Conservation (phyloP, 441 rosid genomes). For the Gossypium aridum region DNA sequence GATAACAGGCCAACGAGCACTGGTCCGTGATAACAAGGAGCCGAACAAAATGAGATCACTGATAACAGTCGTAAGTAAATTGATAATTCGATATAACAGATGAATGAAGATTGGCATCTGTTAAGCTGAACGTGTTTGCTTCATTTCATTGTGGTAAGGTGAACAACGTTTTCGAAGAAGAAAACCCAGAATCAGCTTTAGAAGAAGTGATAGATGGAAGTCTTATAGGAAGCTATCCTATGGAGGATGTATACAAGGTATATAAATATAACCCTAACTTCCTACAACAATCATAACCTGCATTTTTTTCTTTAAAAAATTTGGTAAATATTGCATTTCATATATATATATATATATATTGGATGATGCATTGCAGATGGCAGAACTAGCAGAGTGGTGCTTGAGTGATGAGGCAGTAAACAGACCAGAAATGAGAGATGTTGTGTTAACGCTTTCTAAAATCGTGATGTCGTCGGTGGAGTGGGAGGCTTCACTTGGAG, state of each 20-base stretch:
- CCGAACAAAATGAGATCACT: slow-evolving; percentile 47
- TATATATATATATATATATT: background rate
- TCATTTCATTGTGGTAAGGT: slow-evolving; percentile 19
- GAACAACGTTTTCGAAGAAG: slow-evolving; percentile 32
- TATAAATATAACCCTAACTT: background rate
- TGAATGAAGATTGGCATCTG: background rate
- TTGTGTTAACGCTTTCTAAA: slow-evolving; percentile 32
- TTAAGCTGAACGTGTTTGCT: background rate
- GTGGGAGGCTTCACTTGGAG: slow-evolving; percentile 66
- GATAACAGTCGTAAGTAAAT: slow-evolving; percentile 35
- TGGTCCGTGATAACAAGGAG: slow-evolving; percentile 41
- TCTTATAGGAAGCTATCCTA: slow-evolving; percentile 40
- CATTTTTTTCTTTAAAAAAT: too few species aligned
- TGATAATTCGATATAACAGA: background rate
- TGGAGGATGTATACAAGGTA: slow-evolving; percentile 48
- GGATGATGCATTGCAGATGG: slow-evolving; percentile 46
- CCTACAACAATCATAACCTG: background rate
- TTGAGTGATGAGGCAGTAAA: slow-evolving; percentile 39
- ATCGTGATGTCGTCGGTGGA: slow-evolving; percentile 41
- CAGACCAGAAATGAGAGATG: slow-evolving; percentile 58
- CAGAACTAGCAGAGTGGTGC: slow-evolving; percentile 47
- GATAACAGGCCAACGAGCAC: slow-evolving; percentile 56
- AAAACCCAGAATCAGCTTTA: slow-evolving; percentile 39
- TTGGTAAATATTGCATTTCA: background rate
- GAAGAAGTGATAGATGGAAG: slow-evolving; percentile 36